Evolutionary conservation across 2,329 filamentous ascomycete genomes (phyloP), one percentile per base, ranked within the genome.

Genomic region (Zalaria obscura): DNA sequence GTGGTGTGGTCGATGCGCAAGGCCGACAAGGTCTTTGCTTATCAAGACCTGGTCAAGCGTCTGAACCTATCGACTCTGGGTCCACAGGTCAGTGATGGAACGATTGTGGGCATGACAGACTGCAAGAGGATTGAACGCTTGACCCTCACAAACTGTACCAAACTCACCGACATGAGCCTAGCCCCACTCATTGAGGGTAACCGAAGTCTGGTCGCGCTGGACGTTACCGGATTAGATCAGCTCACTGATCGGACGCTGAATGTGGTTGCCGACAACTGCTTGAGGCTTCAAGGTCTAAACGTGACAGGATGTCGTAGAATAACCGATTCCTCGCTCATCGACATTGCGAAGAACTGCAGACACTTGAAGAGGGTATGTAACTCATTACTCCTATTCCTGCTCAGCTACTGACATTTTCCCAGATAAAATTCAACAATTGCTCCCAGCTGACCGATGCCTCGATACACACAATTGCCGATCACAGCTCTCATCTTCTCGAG

Each of bases 341-440:
- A 72, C 8, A 73, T 98, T 28, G 89, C 91, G 5, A 70, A 83
- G 55, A 86, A 68, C 55, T 96, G 91, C 66, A 78, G 73, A 49
- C 85, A 83, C 55, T 76, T 98, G 51, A 96, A 95, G 65, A 70
- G 87, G 56, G 83, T 88, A 68, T 55, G 79, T 33, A 25, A 33
- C 31, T 10, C 27, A 7, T 36, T 11, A 42, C 38, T 6, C 9
- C 38, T 38, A 27, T 34, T 35, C 36, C 11, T 27, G 28, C 37
- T 26, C 28, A 47, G 45, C 60, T 69, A 51, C 67, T 38, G 25
- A 40, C 49, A 34, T 42, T 39, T 32, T 35, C 35, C 36, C 52
- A 91, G 78, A 73, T 98, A 50, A 98, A 98, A 74, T 73, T 98
- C 47, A 98, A 96, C 61, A 83, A 88, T 43, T 94, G 91, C 57